Conservation (phyloP, 805 yeast species). For the Spathaspora arborariae region DNA sequence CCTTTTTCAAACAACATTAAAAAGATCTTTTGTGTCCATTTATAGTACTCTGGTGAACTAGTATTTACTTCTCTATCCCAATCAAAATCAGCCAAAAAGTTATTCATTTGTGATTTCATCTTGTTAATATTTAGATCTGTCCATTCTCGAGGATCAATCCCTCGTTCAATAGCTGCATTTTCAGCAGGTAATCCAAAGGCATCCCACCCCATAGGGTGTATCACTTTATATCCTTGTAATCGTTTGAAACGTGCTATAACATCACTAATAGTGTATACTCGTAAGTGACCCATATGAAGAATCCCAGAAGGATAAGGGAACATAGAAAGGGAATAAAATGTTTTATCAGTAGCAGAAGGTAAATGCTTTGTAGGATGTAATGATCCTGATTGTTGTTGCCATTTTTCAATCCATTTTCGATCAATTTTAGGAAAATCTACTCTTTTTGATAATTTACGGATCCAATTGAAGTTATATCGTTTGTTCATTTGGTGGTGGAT, state of each 20-base stretch:
- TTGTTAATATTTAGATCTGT: conserved; percentile 72
- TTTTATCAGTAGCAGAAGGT: conserved; percentile 4
- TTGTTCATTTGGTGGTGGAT: not conserved
- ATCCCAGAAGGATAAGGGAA: conserved; percentile 96
- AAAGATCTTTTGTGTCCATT: conserved; percentile 89
- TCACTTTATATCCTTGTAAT: conserved; percentile 69
- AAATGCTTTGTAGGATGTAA: conserved; percentile 33
- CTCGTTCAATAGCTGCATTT: conserved; percentile 91
- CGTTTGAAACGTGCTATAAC: conserved; percentile 74
- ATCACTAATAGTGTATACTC: conserved; percentile 92
- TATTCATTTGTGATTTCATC: conserved; percentile 79
- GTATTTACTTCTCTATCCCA: conserved; percentile 92
- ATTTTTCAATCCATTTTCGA: conserved; percentile 48
- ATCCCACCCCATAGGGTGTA: conserved; percentile 99
- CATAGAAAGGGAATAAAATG: conserved; percentile 73
- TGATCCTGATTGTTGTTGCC: conserved; percentile 33
- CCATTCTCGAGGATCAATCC: conserved; percentile 78
- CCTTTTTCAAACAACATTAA: conserved; percentile 69
- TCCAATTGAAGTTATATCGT: not conserved
- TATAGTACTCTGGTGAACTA: conserved; percentile 82
- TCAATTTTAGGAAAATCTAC: conserved; percentile 32
- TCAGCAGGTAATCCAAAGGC: conserved; percentile 98
- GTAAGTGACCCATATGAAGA: conserved; percentile 88
- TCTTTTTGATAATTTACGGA: not conserved
- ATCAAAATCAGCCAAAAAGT: conserved; percentile 83